These are phyloP conservation scores for Syncephalastrum racemosum DNA, from an alignment of 371 early-diverging fungal species.

Conservation along the genomic window DNA sequence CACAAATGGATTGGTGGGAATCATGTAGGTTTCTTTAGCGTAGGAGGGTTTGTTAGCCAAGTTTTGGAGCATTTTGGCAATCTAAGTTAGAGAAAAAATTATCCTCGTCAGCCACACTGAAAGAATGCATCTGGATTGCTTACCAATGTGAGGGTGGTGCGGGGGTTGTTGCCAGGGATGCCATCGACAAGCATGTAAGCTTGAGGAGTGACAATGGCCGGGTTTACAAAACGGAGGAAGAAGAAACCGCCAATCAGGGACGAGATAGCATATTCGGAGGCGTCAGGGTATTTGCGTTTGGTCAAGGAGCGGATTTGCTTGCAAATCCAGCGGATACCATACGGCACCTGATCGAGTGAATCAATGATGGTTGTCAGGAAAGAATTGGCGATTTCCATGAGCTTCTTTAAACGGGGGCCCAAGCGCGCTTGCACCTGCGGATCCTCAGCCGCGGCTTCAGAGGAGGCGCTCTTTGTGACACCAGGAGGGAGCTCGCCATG, in stretches of 20 bases:
- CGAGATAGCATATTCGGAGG: slow-evolving; percentile 79
- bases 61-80: slow-evolving; percentile 91
- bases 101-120: neutral
- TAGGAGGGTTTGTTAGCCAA: slow-evolving; percentile 91
- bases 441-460: slow-evolving; percentile 73
- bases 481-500: slow-evolving; percentile 47
- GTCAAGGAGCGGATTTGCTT: slow-evolving; percentile 90
- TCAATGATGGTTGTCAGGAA: slow-evolving; percentile 82
- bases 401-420: slow-evolving; percentile 68
- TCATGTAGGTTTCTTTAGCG: slow-evolving; percentile 90
- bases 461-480: slow-evolving; percentile 66
- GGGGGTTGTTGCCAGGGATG: slow-evolving; percentile 73
- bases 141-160: slow-evolving; percentile 80
- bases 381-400: slow-evolving; percentile 79
- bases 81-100: slow-evolving; percentile 26
- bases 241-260: slow-evolving; percentile 95
- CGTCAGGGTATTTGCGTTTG: slow-evolving; percentile 85
- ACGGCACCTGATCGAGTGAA: slow-evolving; percentile 85
- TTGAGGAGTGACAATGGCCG: slow-evolving; percentile 93
- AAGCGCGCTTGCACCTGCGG: slow-evolving; percentile 78
- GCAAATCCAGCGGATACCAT: slow-evolving; percentile 95
- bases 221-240: slow-evolving; percentile 91
- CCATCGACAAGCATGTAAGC: slow-evolving; percentile 87
- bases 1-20: slow-evolving; percentile 79
- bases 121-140: neutral